These are phyloP conservation scores for Geotrichum candidum DNA, from an alignment of 1,139 yeast species.

Conservation along the genomic window DNA sequence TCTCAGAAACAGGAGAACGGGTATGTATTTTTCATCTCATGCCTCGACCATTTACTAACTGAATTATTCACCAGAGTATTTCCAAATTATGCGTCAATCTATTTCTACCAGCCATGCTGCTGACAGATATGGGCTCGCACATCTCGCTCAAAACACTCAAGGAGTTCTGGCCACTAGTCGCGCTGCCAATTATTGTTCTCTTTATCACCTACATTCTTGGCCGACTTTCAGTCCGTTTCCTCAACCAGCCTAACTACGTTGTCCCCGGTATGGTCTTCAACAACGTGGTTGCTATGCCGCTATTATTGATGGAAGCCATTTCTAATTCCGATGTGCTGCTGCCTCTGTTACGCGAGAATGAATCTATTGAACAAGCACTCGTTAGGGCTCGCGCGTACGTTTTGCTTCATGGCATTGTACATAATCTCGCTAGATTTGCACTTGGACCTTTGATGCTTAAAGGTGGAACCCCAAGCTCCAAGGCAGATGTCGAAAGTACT, in stretches of 20 bases:
- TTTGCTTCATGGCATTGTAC: constrained; percentile 22
- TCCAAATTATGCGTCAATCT: constrained; percentile 23
- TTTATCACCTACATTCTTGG: constrained; percentile 18
- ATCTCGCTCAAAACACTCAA: constrained; percentile 20
- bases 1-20: constrained; percentile 17
- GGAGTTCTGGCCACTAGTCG: constrained; percentile 23
- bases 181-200: constrained; percentile 18
- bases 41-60: not conserved
- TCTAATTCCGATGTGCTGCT: constrained; percentile 20
- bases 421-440: constrained; percentile 23
- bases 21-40: constrained; percentile 7
- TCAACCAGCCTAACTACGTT: constrained; percentile 20
- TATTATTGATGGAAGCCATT: constrained; percentile 22
- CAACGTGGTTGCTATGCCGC: constrained; percentile 24
- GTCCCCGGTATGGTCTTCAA: constrained; percentile 25
- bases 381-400: constrained; percentile 23
- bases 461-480: not conserved
- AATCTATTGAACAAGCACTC: constrained; percentile 18
- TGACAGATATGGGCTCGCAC: constrained; percentile 25
- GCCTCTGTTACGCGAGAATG: constrained; percentile 19
- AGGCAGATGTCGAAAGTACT: not conserved
- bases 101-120: constrained; percentile 22
- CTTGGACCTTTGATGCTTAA: constrained; percentile 23
- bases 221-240: constrained; percentile 13
- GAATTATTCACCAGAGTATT: constrained; percentile 11